phyloP scores from a whole-genome alignment of 208 protist genomes.

The Trichomonas vaginalis region DNA sequence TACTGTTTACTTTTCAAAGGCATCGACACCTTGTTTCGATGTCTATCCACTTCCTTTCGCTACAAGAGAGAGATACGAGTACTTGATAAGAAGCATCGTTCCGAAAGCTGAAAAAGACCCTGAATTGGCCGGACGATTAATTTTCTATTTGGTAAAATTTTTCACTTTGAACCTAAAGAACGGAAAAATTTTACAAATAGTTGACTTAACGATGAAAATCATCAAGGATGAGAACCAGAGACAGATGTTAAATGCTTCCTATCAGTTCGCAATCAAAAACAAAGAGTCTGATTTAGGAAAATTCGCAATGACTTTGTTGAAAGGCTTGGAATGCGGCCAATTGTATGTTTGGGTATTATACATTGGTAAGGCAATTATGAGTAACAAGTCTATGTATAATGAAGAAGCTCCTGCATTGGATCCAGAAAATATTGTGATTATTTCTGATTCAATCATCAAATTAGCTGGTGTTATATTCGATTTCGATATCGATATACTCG shows the following conservation, averaged over 20 bases:
- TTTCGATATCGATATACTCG: background rate
- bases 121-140: background rate
- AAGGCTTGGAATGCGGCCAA: background rate
- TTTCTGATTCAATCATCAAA: background rate
- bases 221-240: background rate
- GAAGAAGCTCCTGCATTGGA: background rate
- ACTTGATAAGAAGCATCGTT: background rate
- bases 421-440: background rate
- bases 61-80: background rate
- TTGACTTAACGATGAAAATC: background rate
- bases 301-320: background rate
- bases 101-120: background rate
- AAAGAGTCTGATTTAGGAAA: background rate
- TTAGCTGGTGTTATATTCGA: background rate
- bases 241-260: background rate
- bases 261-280: background rate
- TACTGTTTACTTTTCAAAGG: background rate
- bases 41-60: background rate
- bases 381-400: background rate
- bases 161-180: background rate
- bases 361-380: background rate
- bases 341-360: background rate
- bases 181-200: background rate
- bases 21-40: background rate
- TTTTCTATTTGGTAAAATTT: background rate